Evolutionary conservation across 2,329 filamentous ascomycete genomes (phyloP).

Genomic region (Alternaria atra): DNA sequence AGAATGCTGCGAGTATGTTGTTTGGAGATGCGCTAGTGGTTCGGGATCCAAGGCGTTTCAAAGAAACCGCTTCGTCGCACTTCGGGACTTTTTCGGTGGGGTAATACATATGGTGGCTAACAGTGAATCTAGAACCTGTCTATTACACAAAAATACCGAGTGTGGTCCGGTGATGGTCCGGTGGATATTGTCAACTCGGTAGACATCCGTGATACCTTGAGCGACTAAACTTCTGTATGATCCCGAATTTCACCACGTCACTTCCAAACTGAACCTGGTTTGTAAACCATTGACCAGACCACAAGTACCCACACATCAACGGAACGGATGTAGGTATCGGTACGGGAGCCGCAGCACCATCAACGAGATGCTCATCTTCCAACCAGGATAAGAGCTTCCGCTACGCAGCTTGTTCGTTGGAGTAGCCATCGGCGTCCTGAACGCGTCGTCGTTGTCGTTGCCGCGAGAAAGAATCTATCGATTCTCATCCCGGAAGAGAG

Average conservation of each 20-base stretch:
- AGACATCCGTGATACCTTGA: neutral
- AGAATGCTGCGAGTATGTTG: neutral
- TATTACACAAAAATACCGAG: slow-evolving; percentile 6
- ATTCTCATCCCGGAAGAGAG: neutral
- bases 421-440: neutral
- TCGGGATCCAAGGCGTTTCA: neutral
- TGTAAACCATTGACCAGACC: neutral
- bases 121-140: neutral
- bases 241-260: neutral
- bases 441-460: neutral
- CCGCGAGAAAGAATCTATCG: neutral
- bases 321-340: neutral
- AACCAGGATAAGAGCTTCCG: neutral
- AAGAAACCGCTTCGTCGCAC: slow-evolving; percentile 4
- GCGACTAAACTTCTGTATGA: neutral
- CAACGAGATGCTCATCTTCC: neutral
- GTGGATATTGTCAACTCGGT: slow-evolving; percentile 7
- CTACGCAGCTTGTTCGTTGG: neutral
- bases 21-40: neutral
- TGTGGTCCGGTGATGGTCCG: neutral
- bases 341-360: neutral
- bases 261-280: neutral
- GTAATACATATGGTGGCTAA: neutral
- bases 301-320: neutral
- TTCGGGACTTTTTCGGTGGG: slow-evolving; percentile 9